Evolutionary conservation across 2,329 filamentous ascomycete genomes (phyloP).

Genomic region (Kalmusia sp.): DNA sequence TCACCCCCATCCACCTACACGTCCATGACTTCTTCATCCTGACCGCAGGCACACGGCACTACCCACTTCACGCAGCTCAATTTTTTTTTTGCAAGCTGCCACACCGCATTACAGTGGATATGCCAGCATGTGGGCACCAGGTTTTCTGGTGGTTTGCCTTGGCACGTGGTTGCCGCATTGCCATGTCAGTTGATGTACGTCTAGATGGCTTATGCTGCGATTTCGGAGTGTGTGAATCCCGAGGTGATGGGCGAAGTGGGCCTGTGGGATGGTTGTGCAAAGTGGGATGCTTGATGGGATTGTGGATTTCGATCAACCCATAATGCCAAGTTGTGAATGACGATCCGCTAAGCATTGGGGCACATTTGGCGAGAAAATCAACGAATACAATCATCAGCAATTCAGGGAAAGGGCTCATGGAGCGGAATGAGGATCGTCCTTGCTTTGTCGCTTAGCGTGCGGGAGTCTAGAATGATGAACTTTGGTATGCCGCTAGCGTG

Average conservation of each 20-base stretch:
- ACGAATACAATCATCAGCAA: no score
- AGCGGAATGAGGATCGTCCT: no score
- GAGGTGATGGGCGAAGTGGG: slow-evolving; percentile 20
- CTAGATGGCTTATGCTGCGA: slow-evolving; percentile 53
- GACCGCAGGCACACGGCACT: slow-evolving; percentile 43
- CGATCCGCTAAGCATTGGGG: background rate
- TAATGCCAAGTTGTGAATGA: slow-evolving; percentile 26
- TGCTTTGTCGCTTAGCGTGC: no score
- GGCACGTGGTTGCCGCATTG: slow-evolving; percentile 46
- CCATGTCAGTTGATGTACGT: slow-evolving; percentile 36
- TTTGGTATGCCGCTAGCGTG: no score
- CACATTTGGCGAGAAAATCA: no score
- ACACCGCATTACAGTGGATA: slow-evolving; percentile 33
- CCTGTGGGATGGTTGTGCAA: slow-evolving; percentile 24
- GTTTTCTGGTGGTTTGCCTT: slow-evolving; percentile 24
- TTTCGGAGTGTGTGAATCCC: slow-evolving; percentile 49
- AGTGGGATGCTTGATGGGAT: slow-evolving; percentile 28
- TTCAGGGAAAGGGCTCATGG: no score
- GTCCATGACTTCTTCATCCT: slow-evolving; percentile 33
- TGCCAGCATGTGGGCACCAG: slow-evolving; percentile 42
- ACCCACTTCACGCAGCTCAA: slow-evolving; percentile 19
- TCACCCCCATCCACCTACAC: slow-evolving; percentile 48
- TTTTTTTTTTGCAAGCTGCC: slow-evolving; percentile 38
- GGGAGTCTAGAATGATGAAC: no score
- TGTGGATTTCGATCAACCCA: slow-evolving; percentile 24